phyloP scores from a whole-genome alignment of 1,284 basidiomycete genomes.

The Tylopilus sp. region DNA sequence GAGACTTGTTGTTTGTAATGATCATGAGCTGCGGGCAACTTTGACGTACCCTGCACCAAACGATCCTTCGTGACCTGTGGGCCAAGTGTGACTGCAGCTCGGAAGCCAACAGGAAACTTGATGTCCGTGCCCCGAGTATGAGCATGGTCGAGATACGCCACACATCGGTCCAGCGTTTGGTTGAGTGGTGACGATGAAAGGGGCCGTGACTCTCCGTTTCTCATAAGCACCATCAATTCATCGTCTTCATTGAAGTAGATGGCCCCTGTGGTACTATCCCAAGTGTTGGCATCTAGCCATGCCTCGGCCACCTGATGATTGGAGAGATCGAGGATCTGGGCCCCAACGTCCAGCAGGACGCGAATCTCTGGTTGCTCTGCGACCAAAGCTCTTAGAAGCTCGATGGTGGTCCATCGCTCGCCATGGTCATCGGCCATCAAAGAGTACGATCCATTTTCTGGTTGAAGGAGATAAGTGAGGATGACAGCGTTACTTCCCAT shows the following conservation, averaged over 20 bases:
- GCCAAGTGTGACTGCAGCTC: conserved; percentile 31
- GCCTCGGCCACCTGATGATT: conserved; percentile 52
- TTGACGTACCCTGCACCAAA: conserved; percentile 58
- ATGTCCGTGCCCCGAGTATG: conserved; percentile 68
- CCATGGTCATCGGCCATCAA: conserved; percentile 37
- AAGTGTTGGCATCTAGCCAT: conserved; percentile 50
- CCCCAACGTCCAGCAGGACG: conserved; percentile 66
- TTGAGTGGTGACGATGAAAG: conserved; percentile 55
- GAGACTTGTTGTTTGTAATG: background rate
- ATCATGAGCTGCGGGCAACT: background rate
- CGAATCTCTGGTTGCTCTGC: conserved; percentile 46
- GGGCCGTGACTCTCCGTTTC: conserved; percentile 49
- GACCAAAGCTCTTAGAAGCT: too few relatives aligned
- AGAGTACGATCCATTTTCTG: conserved; percentile 47
- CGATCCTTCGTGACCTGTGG: conserved; percentile 64
- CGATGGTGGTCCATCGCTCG: conserved; percentile 3
- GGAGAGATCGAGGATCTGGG: conserved; percentile 64
- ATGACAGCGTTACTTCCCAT: conserved; percentile 48
- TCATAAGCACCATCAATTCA: conserved; percentile 25
- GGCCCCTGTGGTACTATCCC: conserved; percentile 46
- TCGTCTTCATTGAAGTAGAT: conserved; percentile 60
- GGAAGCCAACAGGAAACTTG: conserved; percentile 54
- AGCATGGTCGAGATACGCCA: conserved; percentile 65
- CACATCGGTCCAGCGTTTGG: conserved; percentile 52
- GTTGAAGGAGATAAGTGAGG: conserved; percentile 53